Percentiles rank a stretch among this genome's conserved stretches.
Evolutionary conservation across 805 yeast genomes (phyloP).

Genomic region (Metschnikowia anglica): DNA sequence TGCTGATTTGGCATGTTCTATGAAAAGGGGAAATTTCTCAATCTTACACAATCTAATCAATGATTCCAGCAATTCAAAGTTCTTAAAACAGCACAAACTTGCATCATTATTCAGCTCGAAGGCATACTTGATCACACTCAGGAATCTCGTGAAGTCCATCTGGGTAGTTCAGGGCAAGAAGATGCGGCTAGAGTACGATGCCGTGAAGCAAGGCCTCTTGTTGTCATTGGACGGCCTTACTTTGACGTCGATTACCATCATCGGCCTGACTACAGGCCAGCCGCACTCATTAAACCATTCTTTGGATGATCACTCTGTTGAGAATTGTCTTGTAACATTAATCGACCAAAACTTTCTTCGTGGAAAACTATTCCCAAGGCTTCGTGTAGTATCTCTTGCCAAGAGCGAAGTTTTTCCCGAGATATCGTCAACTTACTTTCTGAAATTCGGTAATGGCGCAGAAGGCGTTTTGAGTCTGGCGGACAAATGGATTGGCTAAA

Average conservation of each 20-base stretch:
- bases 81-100: conserved; percentile 38
- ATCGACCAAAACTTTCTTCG: conserved; percentile 53
- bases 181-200: conserved; percentile 31
- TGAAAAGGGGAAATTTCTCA: conserved; percentile 45
- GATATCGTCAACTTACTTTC: conserved; percentile 21
- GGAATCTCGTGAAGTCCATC: conserved; percentile 43
- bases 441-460: conserved; percentile 20
- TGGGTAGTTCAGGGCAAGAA: conserved; percentile 30
- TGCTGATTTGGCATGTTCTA: conserved; percentile 32
- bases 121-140: conserved; percentile 42
- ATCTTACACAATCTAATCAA: conserved; percentile 32
- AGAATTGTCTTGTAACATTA: conserved; percentile 50
- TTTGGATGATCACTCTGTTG: conserved; percentile 44
- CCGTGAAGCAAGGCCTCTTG: conserved; percentile 24
- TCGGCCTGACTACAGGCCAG: not conserved
- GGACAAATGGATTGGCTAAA: conserved; percentile 21
- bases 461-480: conserved; percentile 13
- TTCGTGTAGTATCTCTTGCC: conserved; percentile 41
- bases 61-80: conserved; percentile 26
- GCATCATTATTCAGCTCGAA: conserved; percentile 48
- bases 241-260: conserved; percentile 11
- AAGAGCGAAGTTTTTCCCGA: conserved; percentile 45
- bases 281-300: not conserved
- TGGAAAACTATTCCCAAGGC: conserved; percentile 49
- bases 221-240: conserved; percentile 17